Evolutionary conservation across 768 basidiomycete genomes (phyloP), one percentile per base, ranked within the genome.

Genomic region (Leucosporidium creatinivorum): DNA sequence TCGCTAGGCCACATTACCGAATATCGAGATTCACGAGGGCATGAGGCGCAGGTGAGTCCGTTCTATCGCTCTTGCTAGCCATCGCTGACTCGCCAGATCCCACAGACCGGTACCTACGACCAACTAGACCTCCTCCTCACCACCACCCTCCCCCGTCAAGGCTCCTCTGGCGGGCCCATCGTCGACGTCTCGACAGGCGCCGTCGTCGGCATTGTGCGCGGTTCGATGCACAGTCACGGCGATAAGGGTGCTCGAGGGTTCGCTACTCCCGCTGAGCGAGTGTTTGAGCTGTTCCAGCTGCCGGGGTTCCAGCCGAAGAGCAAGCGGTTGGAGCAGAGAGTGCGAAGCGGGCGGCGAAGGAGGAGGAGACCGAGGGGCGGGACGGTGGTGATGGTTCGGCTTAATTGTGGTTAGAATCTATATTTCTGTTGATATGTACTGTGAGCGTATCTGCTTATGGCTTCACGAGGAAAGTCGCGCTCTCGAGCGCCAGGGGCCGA

Each of bases 141-240:
- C 75, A 77, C 79, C 47, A 82, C 83, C 3, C 74, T 83, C 12
- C 87, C 87, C 18, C 83, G 84, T 0, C 80, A 82, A 2, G 87
- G 87, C 10, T 86, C 86, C 25, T 87, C 86, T 64, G 87, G 87
- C 6, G 87, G 86, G 1, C 87, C 87, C 0, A 83, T 88, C 63
- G 78, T 88, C 12, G 84, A 86, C 64, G 81, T 82, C 68, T 80
- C 83, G 68, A 83, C 78, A 33, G 86, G 86, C 6, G 82, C 85
- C 0, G 86, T 88, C 5, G 80, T 88, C 2, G 87, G 87, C 1
- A 78, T 88, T 21, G 81, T 86, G 73, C 79, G 85, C 13, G 70
- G 70, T 17, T 68, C 66, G 1, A 61, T 62, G 0, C 65, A 64
- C 49, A 49, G 48, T 23, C 64, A 72, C 58, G 71, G 67, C 12